Evolutionary conservation across 371 early-diverging fungal species (phyloP).

Genomic region (Chytridium lagenaria): DNA sequence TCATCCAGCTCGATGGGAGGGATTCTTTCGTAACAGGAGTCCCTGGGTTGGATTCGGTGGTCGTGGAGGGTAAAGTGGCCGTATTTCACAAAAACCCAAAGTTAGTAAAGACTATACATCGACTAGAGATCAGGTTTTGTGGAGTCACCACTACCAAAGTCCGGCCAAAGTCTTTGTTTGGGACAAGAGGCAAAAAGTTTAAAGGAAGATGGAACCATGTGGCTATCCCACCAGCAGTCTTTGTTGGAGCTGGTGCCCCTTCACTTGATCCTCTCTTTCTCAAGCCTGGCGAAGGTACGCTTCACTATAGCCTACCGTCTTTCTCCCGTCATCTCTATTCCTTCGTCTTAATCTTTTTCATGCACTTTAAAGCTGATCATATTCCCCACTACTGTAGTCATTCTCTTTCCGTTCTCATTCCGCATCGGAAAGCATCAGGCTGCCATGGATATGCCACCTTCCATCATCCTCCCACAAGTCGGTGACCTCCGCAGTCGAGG

Average conservation of each 20-base stretch:
- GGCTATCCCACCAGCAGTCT: constrained; percentile 15
- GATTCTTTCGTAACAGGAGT: constrained; percentile 19
- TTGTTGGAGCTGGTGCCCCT: background rate
- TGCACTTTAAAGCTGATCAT: constrained; percentile 9
- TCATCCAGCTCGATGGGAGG: background rate
- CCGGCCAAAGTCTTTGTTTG: constrained; percentile 10
- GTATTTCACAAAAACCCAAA: constrained; percentile 24
- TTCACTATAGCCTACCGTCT: background rate
- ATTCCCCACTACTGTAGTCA: constrained; percentile 4
- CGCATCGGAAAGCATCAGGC: constrained; percentile 32
- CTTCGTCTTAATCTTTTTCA: background rate
- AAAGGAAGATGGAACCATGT: constrained; percentile 27
- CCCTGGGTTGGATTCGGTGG: constrained; percentile 29
- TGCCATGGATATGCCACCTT: constrained; percentile 26
- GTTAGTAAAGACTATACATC: constrained; percentile 16
- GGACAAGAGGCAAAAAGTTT: constrained; percentile 20
- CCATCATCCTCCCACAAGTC: constrained; percentile 25
- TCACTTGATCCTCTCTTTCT: constrained; percentile 21
- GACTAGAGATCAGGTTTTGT: constrained; percentile 18
- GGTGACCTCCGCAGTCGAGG: constrained; percentile 19
- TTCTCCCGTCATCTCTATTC: no score
- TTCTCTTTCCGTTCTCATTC: constrained; percentile 29
- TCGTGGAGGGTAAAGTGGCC: constrained; percentile 23
- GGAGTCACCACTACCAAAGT: constrained; percentile 29
- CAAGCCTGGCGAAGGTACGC: constrained; percentile 19